Evolutionary conservation across 345 rosid genomes (phyloP).

Genomic region (Camelina neglecta): DNA sequence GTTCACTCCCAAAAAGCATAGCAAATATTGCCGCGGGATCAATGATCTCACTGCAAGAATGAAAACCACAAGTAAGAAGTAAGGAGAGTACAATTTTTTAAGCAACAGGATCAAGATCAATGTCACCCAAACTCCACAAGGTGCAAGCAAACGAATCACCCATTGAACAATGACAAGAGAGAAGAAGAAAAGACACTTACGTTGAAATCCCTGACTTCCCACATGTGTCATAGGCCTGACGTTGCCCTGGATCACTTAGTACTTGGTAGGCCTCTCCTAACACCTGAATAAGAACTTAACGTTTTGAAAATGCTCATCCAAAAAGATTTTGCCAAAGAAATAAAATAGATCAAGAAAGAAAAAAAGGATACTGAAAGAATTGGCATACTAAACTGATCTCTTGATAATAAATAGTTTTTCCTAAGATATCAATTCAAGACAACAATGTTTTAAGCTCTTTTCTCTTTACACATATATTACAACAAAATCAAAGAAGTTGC

Average conservation of each 20-base stretch:
- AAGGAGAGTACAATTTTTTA: conserved; percentile 5
- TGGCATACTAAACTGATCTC: conserved; percentile 11
- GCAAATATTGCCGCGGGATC: conserved; percentile 90
- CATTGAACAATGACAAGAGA: neutral
- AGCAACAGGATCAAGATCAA: conserved; percentile 25
- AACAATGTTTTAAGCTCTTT: neutral
- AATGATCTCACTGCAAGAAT: conserved; percentile 74
- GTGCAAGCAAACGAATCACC: conserved; percentile 14
- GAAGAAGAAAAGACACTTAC: conserved; percentile 59
- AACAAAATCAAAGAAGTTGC: conserved; percentile 43
- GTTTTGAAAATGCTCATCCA: neutral
- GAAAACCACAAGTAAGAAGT: conserved; percentile 19
- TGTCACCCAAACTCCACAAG: conserved; percentile 6
- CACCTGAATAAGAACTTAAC: conserved; percentile 51
- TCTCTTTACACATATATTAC: neutral
- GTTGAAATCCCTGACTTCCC: conserved; percentile 97
- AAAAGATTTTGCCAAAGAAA: conserved; percentile 23
- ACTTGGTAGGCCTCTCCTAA: conserved; percentile 99
- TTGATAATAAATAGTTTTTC: neutral
- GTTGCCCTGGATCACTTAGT: conserved; percentile 84
- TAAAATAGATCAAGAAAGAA: neutral
- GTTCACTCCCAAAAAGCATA: conserved; percentile 94
- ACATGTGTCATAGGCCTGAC: conserved; percentile 86
- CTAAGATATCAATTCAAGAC: neutral
- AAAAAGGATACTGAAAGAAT: conserved; percentile 1